These are phyloP conservation scores for Butyriboletus loyo DNA, from an alignment of 768 basidiomycete species.

Conservation along the genomic window DNA sequence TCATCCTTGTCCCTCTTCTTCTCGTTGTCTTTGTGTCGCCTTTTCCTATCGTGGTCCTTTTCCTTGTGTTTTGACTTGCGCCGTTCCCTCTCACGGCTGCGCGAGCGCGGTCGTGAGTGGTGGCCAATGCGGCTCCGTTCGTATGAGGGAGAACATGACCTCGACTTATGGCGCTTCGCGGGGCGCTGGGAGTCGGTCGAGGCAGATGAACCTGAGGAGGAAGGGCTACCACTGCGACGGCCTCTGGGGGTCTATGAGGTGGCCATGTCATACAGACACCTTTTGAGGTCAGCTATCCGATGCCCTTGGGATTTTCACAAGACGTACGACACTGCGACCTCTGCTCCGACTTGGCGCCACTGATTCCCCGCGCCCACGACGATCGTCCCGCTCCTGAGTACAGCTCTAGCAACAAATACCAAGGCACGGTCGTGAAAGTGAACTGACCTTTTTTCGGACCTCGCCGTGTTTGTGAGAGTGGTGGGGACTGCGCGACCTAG, in stretches of 20 bases:
- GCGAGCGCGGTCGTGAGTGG: conserved; percentile 29
- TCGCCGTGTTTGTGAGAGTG: conserved; percentile 2
- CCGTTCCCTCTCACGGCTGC: conserved; percentile 24
- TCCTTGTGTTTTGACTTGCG: conserved; percentile 24
- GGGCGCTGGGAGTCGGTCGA: conserved; percentile 15
- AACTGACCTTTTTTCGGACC: conserved; percentile 8
- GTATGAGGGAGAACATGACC: conserved; percentile 20
- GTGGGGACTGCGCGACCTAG: conserved; percentile 23
- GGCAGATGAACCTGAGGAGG: conserved; percentile 12
- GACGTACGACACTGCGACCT: conserved; percentile 32
- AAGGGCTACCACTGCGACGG: conserved; percentile 16
- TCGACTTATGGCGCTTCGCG: conserved; percentile 20
- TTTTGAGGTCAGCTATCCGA: conserved; percentile 25
- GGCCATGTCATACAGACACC: conserved; percentile 16
- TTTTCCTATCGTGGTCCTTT: conserved; percentile 36
- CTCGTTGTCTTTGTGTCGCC: conserved; percentile 35
- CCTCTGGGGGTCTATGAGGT: conserved; percentile 21
- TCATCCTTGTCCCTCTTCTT: conserved; percentile 43
- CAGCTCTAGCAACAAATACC: background rate
- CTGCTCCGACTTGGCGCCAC: conserved; percentile 6
- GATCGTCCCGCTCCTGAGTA: conserved; percentile 10
- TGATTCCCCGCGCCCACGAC: conserved; percentile 1
- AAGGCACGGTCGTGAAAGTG: background rate
- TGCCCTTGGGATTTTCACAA: background rate
- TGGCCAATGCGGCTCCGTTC: conserved; percentile 12